Evolutionary conservation across 495 filamentous ascomycete genomes (phyloP).

Genomic region (Neurospora discreta): DNA sequence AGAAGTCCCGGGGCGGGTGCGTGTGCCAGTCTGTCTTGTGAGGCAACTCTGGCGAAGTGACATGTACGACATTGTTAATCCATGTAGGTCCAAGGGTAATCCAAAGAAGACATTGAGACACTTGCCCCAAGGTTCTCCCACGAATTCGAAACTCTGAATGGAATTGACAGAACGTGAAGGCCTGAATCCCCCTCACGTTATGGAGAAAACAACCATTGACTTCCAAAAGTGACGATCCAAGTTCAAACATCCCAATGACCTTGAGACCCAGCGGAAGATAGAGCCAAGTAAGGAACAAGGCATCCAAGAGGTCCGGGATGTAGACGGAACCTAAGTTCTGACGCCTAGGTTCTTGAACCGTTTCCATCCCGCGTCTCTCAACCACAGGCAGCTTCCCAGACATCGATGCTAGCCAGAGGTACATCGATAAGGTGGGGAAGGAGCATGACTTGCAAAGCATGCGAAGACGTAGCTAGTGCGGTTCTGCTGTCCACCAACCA

Average conservation of each 20-base stretch:
- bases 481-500: constrained; percentile 9
- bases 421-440: constrained; percentile 11
- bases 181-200: background rate
- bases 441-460: constrained; percentile 22
- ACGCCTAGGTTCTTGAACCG: background rate
- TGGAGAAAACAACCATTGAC: background rate
- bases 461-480: constrained; percentile 14
- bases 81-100: constrained; percentile 17
- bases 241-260: background rate
- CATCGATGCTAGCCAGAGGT: background rate
- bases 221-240: background rate
- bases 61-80: constrained; percentile 11
- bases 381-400: background rate
- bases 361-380: background rate
- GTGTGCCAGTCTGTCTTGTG: constrained; percentile 3
- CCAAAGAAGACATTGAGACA: background rate
- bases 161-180: background rate
- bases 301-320: background rate
- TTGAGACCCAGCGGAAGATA: background rate
- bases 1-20: constrained; percentile 3
- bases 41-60: constrained; percentile 2
- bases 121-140: background rate
- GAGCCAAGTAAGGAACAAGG: background rate
- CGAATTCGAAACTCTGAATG: background rate
- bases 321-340: background rate